Conservation (phyloP, 768 basidiomycete genomes). For the Exsudoporus frostii region DNA sequence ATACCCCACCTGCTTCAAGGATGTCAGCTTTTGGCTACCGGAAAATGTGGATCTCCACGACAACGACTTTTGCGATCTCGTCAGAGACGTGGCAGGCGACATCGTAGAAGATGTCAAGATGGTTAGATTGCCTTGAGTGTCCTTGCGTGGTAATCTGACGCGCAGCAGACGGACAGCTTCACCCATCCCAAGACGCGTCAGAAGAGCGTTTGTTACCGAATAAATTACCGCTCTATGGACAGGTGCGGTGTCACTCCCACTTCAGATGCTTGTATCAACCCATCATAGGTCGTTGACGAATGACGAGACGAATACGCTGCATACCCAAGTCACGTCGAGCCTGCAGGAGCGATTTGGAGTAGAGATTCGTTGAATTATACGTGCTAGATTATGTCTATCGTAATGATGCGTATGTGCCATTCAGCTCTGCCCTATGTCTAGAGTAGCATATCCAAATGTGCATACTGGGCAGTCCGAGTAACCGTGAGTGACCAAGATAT, state of each 20-base stretch:
- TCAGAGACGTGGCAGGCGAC: constrained; percentile 90
- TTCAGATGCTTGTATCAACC: constrained; percentile 1
- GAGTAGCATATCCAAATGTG: constrained; percentile 15
- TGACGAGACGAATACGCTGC: constrained; percentile 83
- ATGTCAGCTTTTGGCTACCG: constrained; percentile 91
- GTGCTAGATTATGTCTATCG: constrained; percentile 37
- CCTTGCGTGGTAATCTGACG: constrained; percentile 1
- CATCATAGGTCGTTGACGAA: constrained; percentile 73
- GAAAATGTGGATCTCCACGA: constrained; percentile 66
- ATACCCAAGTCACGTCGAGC: constrained; percentile 54
- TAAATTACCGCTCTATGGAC: constrained; percentile 97
- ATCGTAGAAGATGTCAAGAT: constrained; percentile 86
- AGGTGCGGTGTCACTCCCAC: constrained; percentile 43
- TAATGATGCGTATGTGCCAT: constrained; percentile 25
- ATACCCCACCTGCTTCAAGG: constrained; percentile 91
- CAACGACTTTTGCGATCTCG: constrained; percentile 95
- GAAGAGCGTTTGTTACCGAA: constrained; percentile 80
- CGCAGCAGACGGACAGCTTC: constrained; percentile 81
- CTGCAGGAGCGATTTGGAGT: constrained; percentile 67
- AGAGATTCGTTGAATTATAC: constrained; percentile 76
- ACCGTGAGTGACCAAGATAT: constrained; percentile 12
- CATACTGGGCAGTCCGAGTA: neutral
- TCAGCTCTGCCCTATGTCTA: constrained; percentile 30
- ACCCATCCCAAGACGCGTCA: constrained; percentile 82
- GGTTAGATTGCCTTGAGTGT: constrained; percentile 41